Evolutionary conservation across 2,329 filamentous ascomycete genomes (phyloP).

Genomic region (Monosporascus sp.): DNA sequence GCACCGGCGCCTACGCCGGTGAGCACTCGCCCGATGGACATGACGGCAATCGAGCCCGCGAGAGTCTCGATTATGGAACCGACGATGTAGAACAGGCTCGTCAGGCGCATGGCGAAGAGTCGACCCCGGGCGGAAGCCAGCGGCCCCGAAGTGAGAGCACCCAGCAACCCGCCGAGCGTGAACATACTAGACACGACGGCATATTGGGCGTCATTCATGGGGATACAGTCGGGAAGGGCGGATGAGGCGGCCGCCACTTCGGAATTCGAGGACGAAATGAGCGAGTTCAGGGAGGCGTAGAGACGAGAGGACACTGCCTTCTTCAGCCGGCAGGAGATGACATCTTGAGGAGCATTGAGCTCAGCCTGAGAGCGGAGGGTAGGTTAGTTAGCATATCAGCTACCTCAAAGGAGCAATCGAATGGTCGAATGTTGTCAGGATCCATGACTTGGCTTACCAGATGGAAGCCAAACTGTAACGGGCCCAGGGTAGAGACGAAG

Average conservation of each 20-base stretch:
- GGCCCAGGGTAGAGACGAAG: slow-evolving; percentile 72
- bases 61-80: slow-evolving; percentile 74
- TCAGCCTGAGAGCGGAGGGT: slow-evolving; percentile 58
- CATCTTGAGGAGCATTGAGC: slow-evolving; percentile 90
- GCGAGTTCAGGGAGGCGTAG: slow-evolving; percentile 19
- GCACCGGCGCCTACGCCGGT: slow-evolving; percentile 83
- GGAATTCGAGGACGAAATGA: slow-evolving; percentile 20
- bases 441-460: slow-evolving; percentile 49
- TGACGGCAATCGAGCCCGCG: slow-evolving; percentile 58
- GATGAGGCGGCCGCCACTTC: slow-evolving; percentile 16
- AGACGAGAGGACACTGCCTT: slow-evolving; percentile 39
- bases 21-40: slow-evolving; percentile 71
- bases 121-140: slow-evolving; percentile 74
- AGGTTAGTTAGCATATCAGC: background rate
- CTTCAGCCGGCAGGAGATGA: slow-evolving; percentile 73
- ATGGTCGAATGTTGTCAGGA: too few relatives aligned
- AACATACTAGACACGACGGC: slow-evolving; percentile 86
- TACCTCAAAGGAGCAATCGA: too few relatives aligned
- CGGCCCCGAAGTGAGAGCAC: slow-evolving; percentile 75
- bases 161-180: slow-evolving; percentile 80
- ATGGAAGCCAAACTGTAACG: slow-evolving; percentile 92
- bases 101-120: slow-evolving; percentile 69
- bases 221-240: slow-evolving; percentile 70
- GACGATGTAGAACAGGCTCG: slow-evolving; percentile 67
- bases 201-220: slow-evolving; percentile 77